phyloP scores from a whole-genome alignment of 1,139 yeast genomes.

The Candida tropicalis region DNA sequence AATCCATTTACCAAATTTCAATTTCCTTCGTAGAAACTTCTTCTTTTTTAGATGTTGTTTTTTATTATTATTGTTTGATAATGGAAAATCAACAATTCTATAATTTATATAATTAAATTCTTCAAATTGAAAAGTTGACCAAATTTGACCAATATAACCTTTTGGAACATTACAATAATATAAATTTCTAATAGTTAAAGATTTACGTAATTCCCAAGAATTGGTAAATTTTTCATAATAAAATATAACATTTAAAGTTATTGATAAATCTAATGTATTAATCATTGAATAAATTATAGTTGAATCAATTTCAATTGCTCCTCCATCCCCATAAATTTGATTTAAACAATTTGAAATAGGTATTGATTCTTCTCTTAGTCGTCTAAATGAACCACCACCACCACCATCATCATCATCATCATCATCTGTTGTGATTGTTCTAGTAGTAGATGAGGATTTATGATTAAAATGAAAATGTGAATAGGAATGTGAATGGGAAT shows the following conservation, averaged over 20 bases:
- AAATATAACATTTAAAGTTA: conserved; percentile 14
- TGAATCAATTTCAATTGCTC: conserved; percentile 13
- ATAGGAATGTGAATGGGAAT: neutral
- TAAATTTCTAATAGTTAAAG: conserved; percentile 11
- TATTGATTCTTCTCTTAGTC: neutral
- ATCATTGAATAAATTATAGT: conserved; percentile 8
- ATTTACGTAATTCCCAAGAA: conserved; percentile 13
- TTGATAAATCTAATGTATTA: conserved; percentile 13
- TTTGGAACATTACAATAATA: conserved; percentile 16
- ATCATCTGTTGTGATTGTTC: too few species aligned
- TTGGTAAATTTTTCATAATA: conserved; percentile 13
- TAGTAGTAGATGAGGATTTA: too few species aligned
- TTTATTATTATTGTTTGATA: neutral
- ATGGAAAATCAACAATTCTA: conserved; percentile 3
- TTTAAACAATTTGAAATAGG: conserved; percentile 18
- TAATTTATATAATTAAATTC: conserved; percentile 6
- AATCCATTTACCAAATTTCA: conserved; percentile 10
- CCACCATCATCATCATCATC: too few species aligned
- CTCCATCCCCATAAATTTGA: conserved; percentile 17
- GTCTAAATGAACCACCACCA: neutral
- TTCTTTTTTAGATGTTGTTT: neutral
- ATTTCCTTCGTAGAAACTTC: conserved; percentile 4
- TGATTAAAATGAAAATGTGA: too few species aligned
- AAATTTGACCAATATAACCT: conserved; percentile 17
- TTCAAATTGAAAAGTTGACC: conserved; percentile 6